Conservation (phyloP, 768 basidiomycete genomes). For the Pleurotus giganteus region DNA sequence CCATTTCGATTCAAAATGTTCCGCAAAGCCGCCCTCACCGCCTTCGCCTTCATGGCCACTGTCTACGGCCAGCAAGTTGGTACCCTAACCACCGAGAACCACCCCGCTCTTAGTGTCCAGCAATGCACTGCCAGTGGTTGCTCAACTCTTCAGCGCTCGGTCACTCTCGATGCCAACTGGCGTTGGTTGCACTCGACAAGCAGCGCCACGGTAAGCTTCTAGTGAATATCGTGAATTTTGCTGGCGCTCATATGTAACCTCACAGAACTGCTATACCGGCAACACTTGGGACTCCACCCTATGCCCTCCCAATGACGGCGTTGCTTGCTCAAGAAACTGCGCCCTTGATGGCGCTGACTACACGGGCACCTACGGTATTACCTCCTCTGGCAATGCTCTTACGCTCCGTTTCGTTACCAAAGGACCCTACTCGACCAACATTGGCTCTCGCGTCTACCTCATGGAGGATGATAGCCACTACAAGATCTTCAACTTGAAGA, state of each 20-base stretch:
- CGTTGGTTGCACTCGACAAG: conserved; percentile 43
- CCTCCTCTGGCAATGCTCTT: conserved; percentile 41
- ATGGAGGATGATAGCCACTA: conserved; percentile 44
- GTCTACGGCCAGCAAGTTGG: conserved; percentile 50
- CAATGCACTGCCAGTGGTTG: conserved; percentile 45
- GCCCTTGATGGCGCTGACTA: conserved; percentile 48
- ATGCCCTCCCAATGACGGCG: conserved; percentile 39
- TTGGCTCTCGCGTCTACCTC: conserved; percentile 49
- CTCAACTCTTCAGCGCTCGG: conserved; percentile 26
- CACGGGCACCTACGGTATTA: conserved; percentile 51
- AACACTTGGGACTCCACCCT: conserved; percentile 52
- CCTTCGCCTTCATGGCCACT: conserved; percentile 31
- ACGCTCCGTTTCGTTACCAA: conserved; percentile 49
- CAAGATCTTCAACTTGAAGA: conserved; percentile 42
- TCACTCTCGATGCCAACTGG: conserved; percentile 54
- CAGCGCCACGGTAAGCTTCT: conserved; percentile 13
- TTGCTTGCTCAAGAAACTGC: conserved; percentile 44
- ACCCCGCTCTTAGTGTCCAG: conserved; percentile 44
- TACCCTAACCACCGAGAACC: conserved; percentile 43
- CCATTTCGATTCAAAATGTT: conserved; percentile 26
- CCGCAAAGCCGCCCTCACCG: conserved; percentile 30
- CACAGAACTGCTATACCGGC: conserved; percentile 50
- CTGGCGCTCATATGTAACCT: background rate
- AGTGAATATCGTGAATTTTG: background rate
- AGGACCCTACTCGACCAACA: conserved; percentile 29